A percentile compares a stretch with the other conserved stretches of the same genome.
These are phyloP conservation scores for Malassezia slooffiae DNA, from an alignment of 1,284 basidiomycete species.

Conservation along the genomic window DNA sequence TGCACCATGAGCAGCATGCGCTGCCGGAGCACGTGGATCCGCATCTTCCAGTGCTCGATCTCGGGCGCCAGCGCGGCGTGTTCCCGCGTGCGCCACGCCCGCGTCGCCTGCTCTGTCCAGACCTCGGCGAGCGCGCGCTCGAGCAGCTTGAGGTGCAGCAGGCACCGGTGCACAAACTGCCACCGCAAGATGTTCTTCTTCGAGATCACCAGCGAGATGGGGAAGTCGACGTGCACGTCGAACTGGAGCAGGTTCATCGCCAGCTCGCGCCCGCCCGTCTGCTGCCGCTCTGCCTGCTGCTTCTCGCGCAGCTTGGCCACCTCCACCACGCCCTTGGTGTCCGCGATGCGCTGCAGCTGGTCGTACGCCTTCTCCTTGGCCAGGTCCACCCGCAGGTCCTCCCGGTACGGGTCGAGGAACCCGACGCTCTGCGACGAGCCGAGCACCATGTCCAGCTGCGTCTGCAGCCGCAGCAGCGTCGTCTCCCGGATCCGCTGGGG, in stretches of 20 bases:
- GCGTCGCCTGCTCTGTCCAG: constrained; percentile 34
- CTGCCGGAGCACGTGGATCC: constrained; percentile 35
- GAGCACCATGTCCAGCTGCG: constrained; percentile 42
- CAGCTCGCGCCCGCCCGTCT: constrained; percentile 49
- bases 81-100: constrained; percentile 26
- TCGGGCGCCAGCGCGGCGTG: constrained; percentile 14
- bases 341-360: constrained; percentile 43
- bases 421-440: constrained; percentile 40
- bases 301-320: constrained; percentile 36
- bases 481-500: constrained; percentile 49
- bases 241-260: constrained; percentile 40
- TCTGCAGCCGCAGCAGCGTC: constrained; percentile 35
- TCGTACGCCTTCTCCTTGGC: constrained; percentile 42
- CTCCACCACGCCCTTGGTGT: constrained; percentile 44
- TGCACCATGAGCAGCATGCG: constrained; percentile 44
- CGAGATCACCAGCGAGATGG: constrained; percentile 45
- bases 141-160: constrained; percentile 42
- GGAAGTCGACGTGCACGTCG: constrained; percentile 43
- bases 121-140: constrained; percentile 35
- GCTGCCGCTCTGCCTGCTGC: constrained; percentile 39
- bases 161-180: constrained; percentile 39
- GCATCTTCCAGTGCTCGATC: constrained; percentile 41
- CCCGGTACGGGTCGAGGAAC: constrained; percentile 39
- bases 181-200: constrained; percentile 45
- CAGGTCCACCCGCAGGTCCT: constrained; percentile 40